Evolutionary conservation across 2,329 filamentous ascomycete genomes (phyloP), one percentile per base, ranked within the genome.

Genomic region (Talaromyces funiculosus): DNA sequence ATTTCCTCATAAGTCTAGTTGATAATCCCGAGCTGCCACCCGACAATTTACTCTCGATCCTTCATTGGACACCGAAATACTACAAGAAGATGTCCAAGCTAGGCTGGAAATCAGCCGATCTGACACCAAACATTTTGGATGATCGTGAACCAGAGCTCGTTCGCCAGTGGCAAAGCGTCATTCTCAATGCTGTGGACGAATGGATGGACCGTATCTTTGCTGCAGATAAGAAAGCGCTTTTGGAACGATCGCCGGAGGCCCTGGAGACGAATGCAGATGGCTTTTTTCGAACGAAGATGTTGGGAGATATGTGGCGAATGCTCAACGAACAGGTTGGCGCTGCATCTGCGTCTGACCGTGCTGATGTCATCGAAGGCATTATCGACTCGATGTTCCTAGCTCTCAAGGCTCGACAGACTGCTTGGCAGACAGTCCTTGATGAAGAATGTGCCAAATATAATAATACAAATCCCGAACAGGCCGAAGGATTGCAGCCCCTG

Each of bases 291-390:
- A 97, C 92, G 56, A 92, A 90, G 77, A 96, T 92, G 63, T 81
- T 96, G 58, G 89, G 92, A 60, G 92, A 96, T 69, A 89, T 97
- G 81, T 99, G 95, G 92, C 89, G 92, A 62, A 97, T 99, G 92
- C 81, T 99, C 64, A 87, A 90, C 66, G 93, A 99, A 75, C 94
- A 99, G 75, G 84, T 96, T 35, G 85, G 89, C 64, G 90, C 92
- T 0, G 92, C 92, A 4, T 87, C 86, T 42, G 89, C 90, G 68
- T 96, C 92, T 47, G 84, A 92, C 70, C 89, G 94, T 56, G 84
- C 87, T 59, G 94, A 97, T 71, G 92, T 99, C 0, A 88, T 93
- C 8, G 93, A 97, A 77, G 94, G 94, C 64, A 92, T 97, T 38
- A 87, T 97, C 55, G 94, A 97, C 73, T 89, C 92, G 72, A 97